Base-by-base conservation (phyloP, 352 stramenopile species). In the Phytopythium aichiense region DNA sequence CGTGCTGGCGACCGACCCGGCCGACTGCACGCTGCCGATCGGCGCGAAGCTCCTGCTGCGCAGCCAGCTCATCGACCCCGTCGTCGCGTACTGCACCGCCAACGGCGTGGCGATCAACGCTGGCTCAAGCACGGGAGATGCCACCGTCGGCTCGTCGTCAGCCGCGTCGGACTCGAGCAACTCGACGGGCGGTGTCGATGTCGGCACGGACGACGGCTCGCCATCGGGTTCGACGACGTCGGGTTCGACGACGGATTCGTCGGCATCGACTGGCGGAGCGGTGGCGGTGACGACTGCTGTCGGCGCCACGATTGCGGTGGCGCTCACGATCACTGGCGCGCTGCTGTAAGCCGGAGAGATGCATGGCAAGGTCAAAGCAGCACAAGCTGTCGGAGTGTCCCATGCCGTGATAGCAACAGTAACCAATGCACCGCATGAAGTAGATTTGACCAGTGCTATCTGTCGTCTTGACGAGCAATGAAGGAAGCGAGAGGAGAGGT, bases 41-140 rank as follows among this genome's bases (percentile, higher is more conserved):
- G 54, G 52, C 18, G 18, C 28, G 12, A 52, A 37, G 11, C 54
- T 71, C 9, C 30, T 37, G 49, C 51, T 71, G 20, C 45, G 50
- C 55, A 67, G 60, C 45, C 49, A 71, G 50, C 43, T 71, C 40
- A 51, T 71, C 45, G 61, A 71, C 33, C 65, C 65, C 1, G 56
- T 60, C 23, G 33, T 67, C 45, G 50, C 42, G 11, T 71, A 67
- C 61, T 71, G 65, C 45, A 46, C 37, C 20, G 55, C 56, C 38
- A 58, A 43, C 42, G 65, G 65, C 33, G 64, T 69, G n/a, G 37
- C 22, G 1, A 46, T 37, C 31, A 54, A 40, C 18, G 59, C 31
- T 18, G 38, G 50, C 2, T 56, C 37, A 5, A 22, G 55, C 3
- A 30, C 46, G 11, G n/a, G 20, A 12, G 48, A 40, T 7, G 40